Conservation (phyloP, 73 alveolate genomes). For the Paramecium bursaria region DNA sequence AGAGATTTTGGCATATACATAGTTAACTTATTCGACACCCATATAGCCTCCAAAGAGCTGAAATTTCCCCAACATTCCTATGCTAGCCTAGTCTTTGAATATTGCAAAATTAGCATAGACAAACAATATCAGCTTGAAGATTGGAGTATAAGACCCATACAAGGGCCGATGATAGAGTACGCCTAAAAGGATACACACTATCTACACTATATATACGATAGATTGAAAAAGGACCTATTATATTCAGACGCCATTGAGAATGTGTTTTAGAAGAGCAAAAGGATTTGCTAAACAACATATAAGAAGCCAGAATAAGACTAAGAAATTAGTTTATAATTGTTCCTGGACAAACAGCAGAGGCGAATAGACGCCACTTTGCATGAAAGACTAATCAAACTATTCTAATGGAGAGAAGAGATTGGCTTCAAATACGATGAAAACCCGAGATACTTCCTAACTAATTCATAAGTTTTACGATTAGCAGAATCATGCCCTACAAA, state of each 20-base stretch:
- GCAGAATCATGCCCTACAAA: constrained; percentile 40
- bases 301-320: constrained; percentile 66
- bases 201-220: constrained; percentile 94
- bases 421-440: constrained; percentile 72
- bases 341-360: constrained; percentile 30
- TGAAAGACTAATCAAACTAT: constrained; percentile 68
- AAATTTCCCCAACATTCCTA: constrained; percentile 77
- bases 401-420: constrained; percentile 70
- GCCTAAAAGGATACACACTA: constrained; percentile 98
- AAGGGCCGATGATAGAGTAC: constrained; percentile 92
- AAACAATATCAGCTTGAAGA: constrained; percentile 96
- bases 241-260: constrained; percentile 55
- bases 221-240: constrained; percentile 78
- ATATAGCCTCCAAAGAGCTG: constrained; percentile 83
- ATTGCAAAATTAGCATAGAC: constrained; percentile 90
- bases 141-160: constrained; percentile 95
- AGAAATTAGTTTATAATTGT: constrained; percentile 38
- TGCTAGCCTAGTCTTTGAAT: constrained; percentile 76
- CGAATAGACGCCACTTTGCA: constrained; percentile 62
- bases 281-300: constrained; percentile 23
- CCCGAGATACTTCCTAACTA: constrained; percentile 73
- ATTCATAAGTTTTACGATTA: constrained; percentile 17
- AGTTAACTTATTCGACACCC: constrained; percentile 95
- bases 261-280: constrained; percentile 48
- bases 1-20: constrained; percentile 96